Percentiles rank a stretch among this genome's conserved stretches.
phyloP scores from a whole-genome alignment of 2,329 filamentous ascomycete species.

The Neonectria neomacrospora region DNA sequence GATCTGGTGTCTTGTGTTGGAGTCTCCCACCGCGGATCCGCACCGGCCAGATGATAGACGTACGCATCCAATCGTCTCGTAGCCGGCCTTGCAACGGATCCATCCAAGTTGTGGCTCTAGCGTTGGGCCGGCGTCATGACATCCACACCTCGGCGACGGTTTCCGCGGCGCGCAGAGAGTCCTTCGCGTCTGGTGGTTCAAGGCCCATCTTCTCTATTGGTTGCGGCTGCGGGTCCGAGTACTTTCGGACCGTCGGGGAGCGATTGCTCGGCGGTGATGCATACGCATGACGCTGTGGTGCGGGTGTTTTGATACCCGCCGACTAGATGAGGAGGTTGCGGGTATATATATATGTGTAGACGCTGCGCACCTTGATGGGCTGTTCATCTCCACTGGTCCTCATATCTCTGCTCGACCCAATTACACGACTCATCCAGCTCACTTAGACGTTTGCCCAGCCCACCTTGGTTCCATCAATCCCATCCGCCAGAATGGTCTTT shows the following conservation, averaged over 20 bases:
- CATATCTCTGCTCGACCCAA: neutral
- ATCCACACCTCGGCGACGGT: neutral
- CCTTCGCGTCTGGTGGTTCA: neutral
- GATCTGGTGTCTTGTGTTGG: neutral
- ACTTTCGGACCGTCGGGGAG: neutral
- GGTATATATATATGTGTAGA: constrained; percentile 2
- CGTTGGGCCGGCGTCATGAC: neutral
- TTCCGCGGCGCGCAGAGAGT: neutral
- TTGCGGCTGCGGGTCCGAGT: constrained; percentile 12
- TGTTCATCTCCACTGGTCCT: neutral
- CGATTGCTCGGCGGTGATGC: neutral
- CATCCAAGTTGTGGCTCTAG: neutral
- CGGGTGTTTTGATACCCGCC: neutral
- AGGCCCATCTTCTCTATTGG: neutral
- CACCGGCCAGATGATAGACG: neutral
- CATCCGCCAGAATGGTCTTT: constrained; percentile 34
- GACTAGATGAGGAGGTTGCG: neutral
- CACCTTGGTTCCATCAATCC: neutral
- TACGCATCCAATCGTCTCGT: neutral
- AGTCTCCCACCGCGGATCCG: constrained; percentile 19
- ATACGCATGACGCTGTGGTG: neutral
- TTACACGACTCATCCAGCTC: neutral
- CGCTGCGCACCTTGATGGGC: constrained; percentile 12
- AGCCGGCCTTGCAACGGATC: neutral
- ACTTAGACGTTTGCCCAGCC: neutral